Conservation (phyloP, 441 rosid species). For the Cnidoscolus chayamansa region DNA sequence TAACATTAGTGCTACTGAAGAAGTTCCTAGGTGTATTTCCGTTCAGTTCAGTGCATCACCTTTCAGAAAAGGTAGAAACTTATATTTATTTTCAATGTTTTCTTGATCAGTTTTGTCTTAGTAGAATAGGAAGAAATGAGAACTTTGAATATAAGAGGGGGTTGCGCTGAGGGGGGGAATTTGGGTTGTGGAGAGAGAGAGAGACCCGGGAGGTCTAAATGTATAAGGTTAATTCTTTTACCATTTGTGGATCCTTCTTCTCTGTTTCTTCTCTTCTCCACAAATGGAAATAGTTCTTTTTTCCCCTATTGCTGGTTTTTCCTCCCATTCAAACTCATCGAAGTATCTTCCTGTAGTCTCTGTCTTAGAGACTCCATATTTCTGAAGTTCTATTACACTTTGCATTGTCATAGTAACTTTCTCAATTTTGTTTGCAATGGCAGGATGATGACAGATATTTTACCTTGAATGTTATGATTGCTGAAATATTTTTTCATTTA, state of each 20-base stretch:
- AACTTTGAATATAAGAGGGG: not conserved
- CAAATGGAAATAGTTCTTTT: not conserved
- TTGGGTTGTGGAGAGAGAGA: no score
- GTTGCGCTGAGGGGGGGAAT: not conserved
- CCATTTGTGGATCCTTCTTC: not conserved
- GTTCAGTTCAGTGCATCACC: slow-evolving; percentile 39
- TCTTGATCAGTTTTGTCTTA: no score
- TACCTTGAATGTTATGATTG: slow-evolving; percentile 52
- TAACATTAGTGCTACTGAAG: no score
- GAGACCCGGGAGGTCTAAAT: not conserved
- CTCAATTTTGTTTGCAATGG: slow-evolving; percentile 10
- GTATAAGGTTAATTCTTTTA: not conserved
- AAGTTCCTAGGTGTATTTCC: slow-evolving; percentile 39
- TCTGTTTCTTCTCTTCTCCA: not conserved
- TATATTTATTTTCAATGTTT: not conserved
- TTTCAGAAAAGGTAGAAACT: slow-evolving; percentile 53
- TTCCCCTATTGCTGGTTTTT: not conserved
- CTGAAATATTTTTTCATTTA: slow-evolving; percentile 68
- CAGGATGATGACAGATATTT: slow-evolving; percentile 72
- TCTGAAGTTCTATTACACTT: not conserved
- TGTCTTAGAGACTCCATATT: no score
- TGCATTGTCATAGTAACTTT: not conserved
- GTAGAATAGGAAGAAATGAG: not conserved
- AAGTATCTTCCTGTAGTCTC: no score
- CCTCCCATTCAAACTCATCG: not conserved